Percentiles rank a stretch among this genome's conserved stretches.
Conservation (phyloP, 1,284 basidiomycete genomes). For the Pseudomicrostroma phylloplanum region DNA sequence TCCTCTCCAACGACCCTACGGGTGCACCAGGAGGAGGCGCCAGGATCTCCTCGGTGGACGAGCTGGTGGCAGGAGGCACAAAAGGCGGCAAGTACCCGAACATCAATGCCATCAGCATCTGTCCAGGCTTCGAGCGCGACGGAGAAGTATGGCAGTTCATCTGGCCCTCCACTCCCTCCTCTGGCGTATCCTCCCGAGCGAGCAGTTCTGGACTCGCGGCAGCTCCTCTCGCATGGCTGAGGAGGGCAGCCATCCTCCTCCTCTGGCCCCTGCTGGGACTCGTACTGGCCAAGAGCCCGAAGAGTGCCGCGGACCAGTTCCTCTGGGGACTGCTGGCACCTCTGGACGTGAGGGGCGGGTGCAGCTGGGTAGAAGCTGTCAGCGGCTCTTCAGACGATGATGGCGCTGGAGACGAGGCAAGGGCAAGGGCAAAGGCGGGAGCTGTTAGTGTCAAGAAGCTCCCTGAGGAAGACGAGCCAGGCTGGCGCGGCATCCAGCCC, state of each 20-base stretch:
- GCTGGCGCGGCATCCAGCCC: constrained; percentile 1
- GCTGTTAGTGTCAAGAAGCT: not conserved
- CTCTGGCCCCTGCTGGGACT: constrained; percentile 12
- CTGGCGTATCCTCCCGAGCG: not conserved
- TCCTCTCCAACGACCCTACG: constrained; percentile 20
- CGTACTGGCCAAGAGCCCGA: constrained; percentile 11
- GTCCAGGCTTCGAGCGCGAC: constrained; percentile 41
- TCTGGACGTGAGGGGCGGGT: not conserved
- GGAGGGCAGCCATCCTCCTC: constrained; percentile 1
- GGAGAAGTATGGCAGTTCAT: constrained; percentile 17
- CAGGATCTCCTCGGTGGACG: not conserved
- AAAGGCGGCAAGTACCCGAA: constrained; percentile 15
- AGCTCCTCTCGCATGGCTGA: no score
- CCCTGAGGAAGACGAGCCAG: not conserved
- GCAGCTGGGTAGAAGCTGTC: not conserved
- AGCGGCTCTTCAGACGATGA: not conserved
- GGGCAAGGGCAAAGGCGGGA: not conserved
- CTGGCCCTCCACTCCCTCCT: not conserved
- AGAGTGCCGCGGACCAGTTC: constrained; percentile 9
- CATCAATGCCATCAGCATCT: constrained; percentile 37
- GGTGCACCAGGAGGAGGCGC: not conserved
- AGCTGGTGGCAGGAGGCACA: not conserved
- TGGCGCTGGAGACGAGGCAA: not conserved
- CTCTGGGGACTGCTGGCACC: not conserved
- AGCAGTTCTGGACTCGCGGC: no score